Base-by-base conservation (phyloP, 495 filamentous ascomycete species). In the Letharia lupina region DNA sequence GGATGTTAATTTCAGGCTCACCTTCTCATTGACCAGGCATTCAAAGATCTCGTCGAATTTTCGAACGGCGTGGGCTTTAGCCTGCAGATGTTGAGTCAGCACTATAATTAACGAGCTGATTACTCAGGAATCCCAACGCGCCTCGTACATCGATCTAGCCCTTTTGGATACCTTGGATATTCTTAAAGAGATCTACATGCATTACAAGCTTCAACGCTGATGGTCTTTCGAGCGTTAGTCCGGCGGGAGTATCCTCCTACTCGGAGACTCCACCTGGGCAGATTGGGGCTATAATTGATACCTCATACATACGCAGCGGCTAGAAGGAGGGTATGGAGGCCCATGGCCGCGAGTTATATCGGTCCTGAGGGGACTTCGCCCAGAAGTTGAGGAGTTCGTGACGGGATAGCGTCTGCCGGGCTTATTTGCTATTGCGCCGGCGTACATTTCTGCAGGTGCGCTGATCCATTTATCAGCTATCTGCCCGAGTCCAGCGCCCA, bases 21-120 rank as follows among this genome's bases (percentile, higher is more conserved):
- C 31, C 4, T 5, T 37, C 16, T 57, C 54, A 57, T 37, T 57
- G 7, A 57, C 2, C 54, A 57, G 31, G 16, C 33, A 35, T 57
- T 57, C 15, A 37, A 33, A 35, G 54, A 57, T 7, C 15, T 57
- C 18, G 31, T 37, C 33, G 54, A 20, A 37, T 37, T 37, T 57
- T 4, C 33, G 33, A 37, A 37, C 18, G 54, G 31, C 33, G 33
- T 37, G 31, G 31, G 33, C 54, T 37, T 37, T 57, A 57, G 33
- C 10, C 15, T 57, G 54, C 54, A 37, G 61, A 40, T 23, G 63
- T 65, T 47, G 63, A 56, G 63, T 65, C 50, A 65, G 63, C 63
- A 65, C 63, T 65, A 65, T 59, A 33, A 47, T n/a, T 45, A 23
- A 45, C n/a, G 41, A 59, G 52, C 4, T 65, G 63, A 65, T 58